Percentiles rank a stretch among this genome's conserved stretches.
These are phyloP conservation scores for Penicillium frequentans DNA, from an alignment of 2,329 filamentous ascomycete species.

Conservation along the genomic window DNA sequence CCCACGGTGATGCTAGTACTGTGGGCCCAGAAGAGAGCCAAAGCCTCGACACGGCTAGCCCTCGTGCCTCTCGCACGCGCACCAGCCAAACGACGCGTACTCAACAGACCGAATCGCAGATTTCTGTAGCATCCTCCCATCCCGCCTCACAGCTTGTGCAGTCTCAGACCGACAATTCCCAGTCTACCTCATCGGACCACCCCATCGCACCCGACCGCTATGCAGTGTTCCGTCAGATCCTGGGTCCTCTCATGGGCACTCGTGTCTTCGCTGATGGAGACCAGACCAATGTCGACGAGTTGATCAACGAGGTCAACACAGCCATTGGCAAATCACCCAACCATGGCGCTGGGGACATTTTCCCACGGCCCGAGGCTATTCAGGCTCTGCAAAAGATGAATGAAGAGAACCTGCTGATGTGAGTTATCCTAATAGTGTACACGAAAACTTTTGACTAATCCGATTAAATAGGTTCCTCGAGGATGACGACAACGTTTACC, in stretches of 20 bases:
- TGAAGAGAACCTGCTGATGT: constrained; percentile 89
- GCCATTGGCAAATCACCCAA: constrained; percentile 53
- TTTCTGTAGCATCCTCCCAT: constrained; percentile 76
- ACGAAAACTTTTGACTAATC: constrained; percentile 2
- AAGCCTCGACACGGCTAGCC: constrained; percentile 55
- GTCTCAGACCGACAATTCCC: constrained; percentile 46
- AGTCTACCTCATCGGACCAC: constrained; percentile 41
- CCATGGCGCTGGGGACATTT: constrained; percentile 57
- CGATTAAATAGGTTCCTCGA: constrained; percentile 42
- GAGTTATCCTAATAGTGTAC: constrained; percentile 49
- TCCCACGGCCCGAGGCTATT: constrained; percentile 70
- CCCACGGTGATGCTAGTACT: constrained; percentile 37
- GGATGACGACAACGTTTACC: constrained; percentile 65
- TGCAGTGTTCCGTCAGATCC: constrained; percentile 71
- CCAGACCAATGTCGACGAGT: constrained; percentile 69
- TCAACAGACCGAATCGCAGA: constrained; percentile 50
- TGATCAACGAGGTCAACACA: constrained; percentile 78
- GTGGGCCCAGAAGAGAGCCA: constrained; percentile 55
- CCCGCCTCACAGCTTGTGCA: constrained; percentile 70
- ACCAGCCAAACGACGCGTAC: constrained; percentile 42
- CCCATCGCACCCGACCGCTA: constrained; percentile 59
- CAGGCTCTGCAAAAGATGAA: constrained; percentile 78
- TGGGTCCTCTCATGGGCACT: constrained; percentile 81
- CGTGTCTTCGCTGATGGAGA: constrained; percentile 80
- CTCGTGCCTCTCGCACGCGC: constrained; percentile 42